phyloP scores from a whole-genome alignment of 768 basidiomycete genomes.

The Trametes elegans region DNA sequence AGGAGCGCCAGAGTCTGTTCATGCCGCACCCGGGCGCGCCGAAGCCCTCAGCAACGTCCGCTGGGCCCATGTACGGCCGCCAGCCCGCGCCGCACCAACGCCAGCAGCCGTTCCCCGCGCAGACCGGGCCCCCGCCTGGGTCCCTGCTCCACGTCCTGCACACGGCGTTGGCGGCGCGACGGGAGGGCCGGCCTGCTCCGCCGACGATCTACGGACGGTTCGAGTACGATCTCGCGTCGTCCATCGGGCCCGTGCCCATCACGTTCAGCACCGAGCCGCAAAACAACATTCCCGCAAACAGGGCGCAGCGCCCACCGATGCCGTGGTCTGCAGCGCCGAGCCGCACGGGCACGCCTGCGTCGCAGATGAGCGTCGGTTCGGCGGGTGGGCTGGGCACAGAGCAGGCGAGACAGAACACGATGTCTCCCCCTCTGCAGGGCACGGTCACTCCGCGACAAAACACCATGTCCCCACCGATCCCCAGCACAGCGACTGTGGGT shows the following conservation, averaged over 20 bases:
- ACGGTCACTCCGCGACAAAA: no score
- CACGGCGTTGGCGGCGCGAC: slow-evolving; percentile 21
- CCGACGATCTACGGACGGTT: slow-evolving; percentile 64
- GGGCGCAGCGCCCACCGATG: slow-evolving; percentile 12
- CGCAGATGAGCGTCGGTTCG: not conserved
- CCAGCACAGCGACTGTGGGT: not conserved
- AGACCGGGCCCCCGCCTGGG: slow-evolving; percentile 31
- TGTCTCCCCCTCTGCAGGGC: not conserved
- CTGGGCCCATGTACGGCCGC: slow-evolving; percentile 62
- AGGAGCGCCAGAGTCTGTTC: slow-evolving; percentile 42
- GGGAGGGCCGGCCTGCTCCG: slow-evolving; percentile 31
- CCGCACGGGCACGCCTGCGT: slow-evolving; percentile 10
- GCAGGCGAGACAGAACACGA: not conserved
- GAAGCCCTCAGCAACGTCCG: slow-evolving; percentile 38
- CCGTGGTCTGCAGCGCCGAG: slow-evolving; percentile 7
- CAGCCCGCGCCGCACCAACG: slow-evolving; percentile 9
- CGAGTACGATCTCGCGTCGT: slow-evolving; percentile 45
- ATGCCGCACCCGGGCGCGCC: slow-evolving; percentile 57
- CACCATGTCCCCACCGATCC: slow-evolving; percentile 3
- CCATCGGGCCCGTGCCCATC: slow-evolving; percentile 61
- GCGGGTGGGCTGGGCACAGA: not conserved
- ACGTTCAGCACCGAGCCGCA: slow-evolving; percentile 55
- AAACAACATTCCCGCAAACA: slow-evolving; percentile 31
- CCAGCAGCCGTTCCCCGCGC: slow-evolving; percentile 8
- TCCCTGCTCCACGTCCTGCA: slow-evolving; percentile 26